phyloP scores from a whole-genome alignment of 2,329 filamentous ascomycete species.

The Trichoderma gracile region DNA sequence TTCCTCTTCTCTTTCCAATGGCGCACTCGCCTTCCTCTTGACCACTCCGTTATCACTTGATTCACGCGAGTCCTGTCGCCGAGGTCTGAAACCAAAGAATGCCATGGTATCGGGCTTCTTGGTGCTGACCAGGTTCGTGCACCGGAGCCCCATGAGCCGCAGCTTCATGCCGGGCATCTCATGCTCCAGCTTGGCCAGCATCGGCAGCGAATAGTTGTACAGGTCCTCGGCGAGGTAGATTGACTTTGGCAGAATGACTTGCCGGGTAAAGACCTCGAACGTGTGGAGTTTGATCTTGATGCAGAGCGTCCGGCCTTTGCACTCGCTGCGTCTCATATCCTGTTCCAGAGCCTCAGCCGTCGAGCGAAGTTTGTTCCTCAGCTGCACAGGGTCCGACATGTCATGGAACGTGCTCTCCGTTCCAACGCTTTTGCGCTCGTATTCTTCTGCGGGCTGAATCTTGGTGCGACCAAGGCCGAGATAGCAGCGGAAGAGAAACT shows the following conservation, averaged over 20 bases:
- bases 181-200: slow-evolving; percentile 79
- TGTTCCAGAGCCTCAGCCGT: slow-evolving; percentile 85
- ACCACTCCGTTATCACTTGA: slow-evolving; percentile 26
- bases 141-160: slow-evolving; percentile 83
- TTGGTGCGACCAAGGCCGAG: slow-evolving; percentile 83
- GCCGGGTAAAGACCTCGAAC: slow-evolving; percentile 86
- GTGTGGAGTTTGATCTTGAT: slow-evolving; percentile 94
- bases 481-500: slow-evolving; percentile 81
- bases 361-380: slow-evolving; percentile 75
- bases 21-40: slow-evolving; percentile 42
- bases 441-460: slow-evolving; percentile 83
- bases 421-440: slow-evolving; percentile 89
- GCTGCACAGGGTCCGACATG: slow-evolving; percentile 64
- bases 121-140: slow-evolving; percentile 82
- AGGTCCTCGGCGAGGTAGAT: slow-evolving; percentile 76
- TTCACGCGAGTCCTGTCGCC: slow-evolving; percentile 30
- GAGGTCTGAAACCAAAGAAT: slow-evolving; percentile 70
- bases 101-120: slow-evolving; percentile 75
- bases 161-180: slow-evolving; percentile 79
- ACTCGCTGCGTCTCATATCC: slow-evolving; percentile 75
- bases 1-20: slow-evolving; percentile 42
- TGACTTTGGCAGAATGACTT: slow-evolving; percentile 72
- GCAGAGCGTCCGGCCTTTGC: slow-evolving; percentile 87
- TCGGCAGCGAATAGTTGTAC: slow-evolving; percentile 77
- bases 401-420: slow-evolving; percentile 91